Evolutionary conservation across 768 basidiomycete genomes (phyloP).

Genomic region (Leccinum truebloodii): DNA sequence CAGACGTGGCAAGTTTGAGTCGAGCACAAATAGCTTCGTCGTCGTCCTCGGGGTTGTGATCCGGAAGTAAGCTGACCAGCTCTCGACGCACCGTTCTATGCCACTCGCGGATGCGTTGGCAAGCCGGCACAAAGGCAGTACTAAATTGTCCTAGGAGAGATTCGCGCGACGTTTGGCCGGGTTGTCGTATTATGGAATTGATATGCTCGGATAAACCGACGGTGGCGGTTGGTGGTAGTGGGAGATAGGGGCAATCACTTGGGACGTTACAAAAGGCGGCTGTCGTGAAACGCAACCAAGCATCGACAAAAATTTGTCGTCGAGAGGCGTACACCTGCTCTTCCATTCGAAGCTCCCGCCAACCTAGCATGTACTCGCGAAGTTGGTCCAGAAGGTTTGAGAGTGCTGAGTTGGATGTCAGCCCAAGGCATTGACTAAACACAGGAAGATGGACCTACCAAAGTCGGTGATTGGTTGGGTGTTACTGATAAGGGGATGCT

Average conservation of each 20-base stretch:
- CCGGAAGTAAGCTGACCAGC: conserved; percentile 30
- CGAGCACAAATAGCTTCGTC: conserved; percentile 18
- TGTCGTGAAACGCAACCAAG: conserved; percentile 27
- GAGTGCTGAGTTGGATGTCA: conserved; percentile 21
- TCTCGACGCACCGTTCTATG: conserved; percentile 28
- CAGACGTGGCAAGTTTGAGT: conserved; percentile 31
- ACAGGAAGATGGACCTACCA: conserved; percentile 13
- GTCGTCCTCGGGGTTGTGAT: conserved; percentile 17
- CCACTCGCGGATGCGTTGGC: conserved; percentile 26
- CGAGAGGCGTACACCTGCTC: conserved; percentile 30
- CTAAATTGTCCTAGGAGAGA: conserved; percentile 19
- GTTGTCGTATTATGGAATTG: conserved; percentile 29
- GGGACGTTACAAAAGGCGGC: conserved; percentile 16
- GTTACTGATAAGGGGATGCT: conserved; percentile 29
- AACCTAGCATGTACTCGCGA: conserved; percentile 28
- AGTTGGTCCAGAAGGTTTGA: conserved; percentile 22
- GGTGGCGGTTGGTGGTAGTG: conserved; percentile 29
- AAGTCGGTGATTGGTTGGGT: conserved; percentile 25
- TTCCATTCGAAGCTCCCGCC: conserved; percentile 34
- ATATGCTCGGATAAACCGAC: conserved; percentile 25
- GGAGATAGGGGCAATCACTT: conserved; percentile 20
- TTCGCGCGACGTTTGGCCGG: conserved; percentile 6
- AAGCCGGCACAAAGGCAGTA: conserved; percentile 17
- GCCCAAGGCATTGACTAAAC: neutral
- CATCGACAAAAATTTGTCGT: conserved; percentile 27